Evolutionary conservation across 768 basidiomycete species (phyloP).

Genomic region (Podaxis sp.): DNA sequence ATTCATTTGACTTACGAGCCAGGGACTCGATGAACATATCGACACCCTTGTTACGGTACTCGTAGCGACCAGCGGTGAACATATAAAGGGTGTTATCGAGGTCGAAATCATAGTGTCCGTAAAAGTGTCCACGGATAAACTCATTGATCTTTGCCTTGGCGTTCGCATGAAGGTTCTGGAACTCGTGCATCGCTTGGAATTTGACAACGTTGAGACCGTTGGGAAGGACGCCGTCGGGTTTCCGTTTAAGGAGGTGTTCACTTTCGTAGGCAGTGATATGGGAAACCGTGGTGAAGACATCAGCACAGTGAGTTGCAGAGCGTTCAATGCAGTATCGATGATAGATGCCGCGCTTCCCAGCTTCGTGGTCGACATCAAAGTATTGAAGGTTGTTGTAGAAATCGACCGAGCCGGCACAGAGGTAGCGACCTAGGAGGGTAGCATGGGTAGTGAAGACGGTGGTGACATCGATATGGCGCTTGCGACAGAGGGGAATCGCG

Average conservation of each 20-base stretch:
- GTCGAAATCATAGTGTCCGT: constrained; percentile 96
- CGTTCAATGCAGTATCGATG: constrained; percentile 98
- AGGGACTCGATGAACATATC: constrained; percentile 99
- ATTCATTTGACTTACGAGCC: constrained; percentile 57
- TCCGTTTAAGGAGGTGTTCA: constrained; percentile 95
- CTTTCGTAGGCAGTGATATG: constrained; percentile 98
- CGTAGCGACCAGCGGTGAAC: constrained; percentile 99
- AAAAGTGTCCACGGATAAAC: constrained; percentile 96
- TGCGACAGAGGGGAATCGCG: constrained; percentile 91
- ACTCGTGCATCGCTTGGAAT: constrained; percentile 99
- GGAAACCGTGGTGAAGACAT: constrained; percentile 97
- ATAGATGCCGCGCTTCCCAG: constrained; percentile 98
- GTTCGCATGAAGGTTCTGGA: constrained; percentile 91
- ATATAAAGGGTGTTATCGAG: constrained; percentile 90
- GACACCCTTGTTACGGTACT: constrained; percentile 98
- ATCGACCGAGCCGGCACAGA: constrained; percentile 97
- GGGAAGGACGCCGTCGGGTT: constrained; percentile 95
- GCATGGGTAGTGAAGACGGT: constrained; percentile 99
- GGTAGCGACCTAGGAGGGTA: constrained; percentile 95
- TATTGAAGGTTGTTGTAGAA: constrained; percentile 99
- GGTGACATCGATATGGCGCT: constrained; percentile 96
- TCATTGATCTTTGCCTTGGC: constrained; percentile 99
- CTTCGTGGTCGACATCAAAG: constrained; percentile 99
- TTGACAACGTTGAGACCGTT: constrained; percentile 99
- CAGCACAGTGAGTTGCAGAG: constrained; percentile 90